A percentile compares a stretch with the other conserved stretches of the same genome.
Conservation (phyloP, 495 filamentous ascomycete species). For the Astrocystis sublimbata region DNA sequence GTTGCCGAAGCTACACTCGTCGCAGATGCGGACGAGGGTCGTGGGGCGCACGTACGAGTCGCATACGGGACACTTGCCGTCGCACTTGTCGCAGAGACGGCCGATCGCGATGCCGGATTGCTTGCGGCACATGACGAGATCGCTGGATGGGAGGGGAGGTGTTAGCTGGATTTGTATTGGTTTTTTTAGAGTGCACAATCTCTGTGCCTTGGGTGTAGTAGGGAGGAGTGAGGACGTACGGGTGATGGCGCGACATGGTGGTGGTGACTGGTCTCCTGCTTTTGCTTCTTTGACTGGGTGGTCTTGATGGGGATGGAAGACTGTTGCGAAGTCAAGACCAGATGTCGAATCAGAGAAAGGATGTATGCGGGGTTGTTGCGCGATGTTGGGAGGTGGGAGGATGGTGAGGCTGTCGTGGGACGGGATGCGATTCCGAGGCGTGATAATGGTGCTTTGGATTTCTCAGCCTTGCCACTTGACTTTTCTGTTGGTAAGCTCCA, state of each 20-base stretch:
- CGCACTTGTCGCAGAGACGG: slow-evolving; percentile 99
- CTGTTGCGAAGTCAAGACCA: slow-evolving; percentile 7
- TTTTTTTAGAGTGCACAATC: slow-evolving; percentile 11
- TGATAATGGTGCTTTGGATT: slow-evolving; percentile 26
- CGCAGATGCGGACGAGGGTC: slow-evolving; percentile 95
- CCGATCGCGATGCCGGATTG: slow-evolving; percentile 97
- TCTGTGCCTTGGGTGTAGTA: not conserved
- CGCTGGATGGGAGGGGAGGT: slow-evolving; percentile 50
- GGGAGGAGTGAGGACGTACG: slow-evolving; percentile 52
- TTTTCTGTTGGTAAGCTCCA: not conserved
- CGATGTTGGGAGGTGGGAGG: not conserved
- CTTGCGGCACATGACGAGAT: slow-evolving; percentile 99
- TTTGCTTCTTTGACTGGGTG: not conserved
- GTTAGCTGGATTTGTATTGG: slow-evolving; percentile 36
- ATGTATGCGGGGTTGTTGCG: not conserved
- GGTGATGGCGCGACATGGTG: slow-evolving; percentile 75
- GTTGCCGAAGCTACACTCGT: slow-evolving; percentile 99
- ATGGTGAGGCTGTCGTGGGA: not conserved
- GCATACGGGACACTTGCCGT: slow-evolving; percentile 99
- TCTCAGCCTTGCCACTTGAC: slow-evolving; percentile 36
- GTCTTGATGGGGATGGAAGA: not conserved
- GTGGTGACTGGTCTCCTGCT: slow-evolving; percentile 3
- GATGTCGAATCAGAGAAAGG: not conserved
- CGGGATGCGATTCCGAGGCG: not conserved
- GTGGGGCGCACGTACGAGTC: slow-evolving; percentile 98